Evolutionary conservation across 176 grass and related monocot genomes (phyloP), one percentile per base, ranked within the genome.

Genomic region (Ampelocalamus luodianensis): DNA sequence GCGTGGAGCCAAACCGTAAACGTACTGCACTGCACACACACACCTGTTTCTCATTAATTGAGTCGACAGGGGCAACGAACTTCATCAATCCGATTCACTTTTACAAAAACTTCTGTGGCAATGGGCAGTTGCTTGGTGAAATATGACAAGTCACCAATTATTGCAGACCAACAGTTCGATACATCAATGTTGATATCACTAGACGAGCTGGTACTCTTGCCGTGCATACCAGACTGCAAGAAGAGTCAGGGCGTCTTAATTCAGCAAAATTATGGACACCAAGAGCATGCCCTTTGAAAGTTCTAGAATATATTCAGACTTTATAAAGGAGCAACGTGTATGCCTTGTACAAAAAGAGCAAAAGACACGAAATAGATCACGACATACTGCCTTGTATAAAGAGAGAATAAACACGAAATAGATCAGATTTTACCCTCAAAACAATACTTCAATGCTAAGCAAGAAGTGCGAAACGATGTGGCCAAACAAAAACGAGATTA

Each of bases 11-110:
- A 51, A 76, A 12, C 42, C 16, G 65, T 71, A 78, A 59, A 83
- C 26, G 72, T 63, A 78, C 89, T 58, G 56, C 76, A 83, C 42
- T 24, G 22, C 55, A 59, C n/a, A 6, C 17, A 20, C 17, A 4
- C 24, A 12, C 56, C 56, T 59, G 62, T 66, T 83, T 37, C 68
- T 69, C 85, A 85, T 87, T 85, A 81, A 91, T 87, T 71, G 34
- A 45, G 81, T 85, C 34, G 70, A 84, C 89, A 91, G 79, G 68
- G 70, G 69, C 81, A 91, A 87, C 85, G 26, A 68, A 85, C 76
- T 76, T 73, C 53, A 84, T 79, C 54, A 85, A 80, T 76, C 58
- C 15, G 54, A 84, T 76, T 87, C 68, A 84, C 89, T 75, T 76
- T 75, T 51, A 72, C 84, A 24, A 3, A 43, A 0, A 50, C 40